Conservation (phyloP, 2,329 filamentous ascomycete genomes). For the Trichothecium roseum region DNA sequence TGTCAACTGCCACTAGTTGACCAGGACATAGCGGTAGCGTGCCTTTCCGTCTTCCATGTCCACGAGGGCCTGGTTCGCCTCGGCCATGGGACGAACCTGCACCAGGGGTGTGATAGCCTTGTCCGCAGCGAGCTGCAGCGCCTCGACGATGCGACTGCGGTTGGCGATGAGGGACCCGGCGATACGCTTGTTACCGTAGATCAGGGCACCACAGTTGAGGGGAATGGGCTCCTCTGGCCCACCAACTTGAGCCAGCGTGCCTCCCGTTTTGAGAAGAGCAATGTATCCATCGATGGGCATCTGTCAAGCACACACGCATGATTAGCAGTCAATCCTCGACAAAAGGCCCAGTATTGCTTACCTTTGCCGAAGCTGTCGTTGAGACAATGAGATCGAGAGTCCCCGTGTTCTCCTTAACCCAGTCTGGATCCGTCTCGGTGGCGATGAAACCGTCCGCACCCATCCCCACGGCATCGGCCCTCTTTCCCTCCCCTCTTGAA, state of each 20-base stretch:
- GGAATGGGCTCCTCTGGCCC: conserved; percentile 7
- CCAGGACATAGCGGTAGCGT: conserved; percentile 35
- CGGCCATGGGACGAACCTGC: conserved; percentile 41
- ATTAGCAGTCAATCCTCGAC: not conserved
- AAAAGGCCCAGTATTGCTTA: not conserved
- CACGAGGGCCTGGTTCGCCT: conserved; percentile 44
- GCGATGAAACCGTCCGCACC: conserved; percentile 14
- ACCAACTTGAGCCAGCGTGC: conserved; percentile 57
- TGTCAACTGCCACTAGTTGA: conserved; percentile 21
- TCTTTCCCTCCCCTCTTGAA: conserved; percentile 51
- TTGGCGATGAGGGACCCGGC: conserved; percentile 36
- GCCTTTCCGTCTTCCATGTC: conserved; percentile 45
- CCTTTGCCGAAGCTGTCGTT: conserved; percentile 35
- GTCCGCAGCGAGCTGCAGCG: conserved; percentile 46
- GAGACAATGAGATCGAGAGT: conserved; percentile 47
- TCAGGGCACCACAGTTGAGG: conserved; percentile 31
- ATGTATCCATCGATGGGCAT: conserved; percentile 57
- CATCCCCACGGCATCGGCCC: conserved; percentile 17
- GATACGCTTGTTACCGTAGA: conserved; percentile 40
- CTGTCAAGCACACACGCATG: not conserved
- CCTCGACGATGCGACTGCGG: conserved; percentile 45
- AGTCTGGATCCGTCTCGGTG: conserved; percentile 36
- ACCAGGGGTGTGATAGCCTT: conserved; percentile 48
- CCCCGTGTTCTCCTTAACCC: conserved; percentile 38
- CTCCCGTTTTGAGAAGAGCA: conserved; percentile 44